Percentiles rank a stretch among this genome's conserved stretches.
Conservation (phyloP, 495 filamentous ascomycete genomes). For the Extremus antarcticus region DNA sequence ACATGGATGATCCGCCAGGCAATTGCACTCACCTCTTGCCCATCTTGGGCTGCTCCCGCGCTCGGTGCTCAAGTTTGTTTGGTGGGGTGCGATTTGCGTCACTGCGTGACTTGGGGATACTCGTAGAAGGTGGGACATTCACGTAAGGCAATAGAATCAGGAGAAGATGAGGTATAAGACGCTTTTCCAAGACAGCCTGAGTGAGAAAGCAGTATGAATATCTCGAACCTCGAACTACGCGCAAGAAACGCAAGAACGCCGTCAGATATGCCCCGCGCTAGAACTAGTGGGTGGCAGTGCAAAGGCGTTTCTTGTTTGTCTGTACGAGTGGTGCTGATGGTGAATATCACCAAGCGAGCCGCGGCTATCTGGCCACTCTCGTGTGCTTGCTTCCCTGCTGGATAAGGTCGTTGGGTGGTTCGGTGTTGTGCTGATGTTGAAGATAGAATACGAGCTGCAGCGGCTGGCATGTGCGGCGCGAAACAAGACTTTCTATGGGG, state of each 20-base stretch:
- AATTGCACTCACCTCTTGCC: slow-evolving; percentile 11
- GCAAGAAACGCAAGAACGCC: too few species aligned
- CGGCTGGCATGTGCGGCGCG: not conserved
- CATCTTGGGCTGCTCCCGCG: slow-evolving; percentile 4
- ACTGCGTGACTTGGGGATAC: not conserved
- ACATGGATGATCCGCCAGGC: not conserved
- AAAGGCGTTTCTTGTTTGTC: not conserved
- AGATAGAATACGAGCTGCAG: too few species aligned
- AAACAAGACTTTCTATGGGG: not conserved
- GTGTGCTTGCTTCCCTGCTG: not conserved
- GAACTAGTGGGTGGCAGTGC: not conserved
- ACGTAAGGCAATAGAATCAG: not conserved
- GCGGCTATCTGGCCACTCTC: not conserved
- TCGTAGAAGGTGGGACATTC: not conserved
- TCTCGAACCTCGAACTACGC: too few species aligned
- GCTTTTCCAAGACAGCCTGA: not conserved
- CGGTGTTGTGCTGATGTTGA: too few species aligned
- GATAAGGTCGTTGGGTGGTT: not conserved
- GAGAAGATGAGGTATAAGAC: not conserved
- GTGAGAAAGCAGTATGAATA: not conserved
- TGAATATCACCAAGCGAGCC: not conserved
- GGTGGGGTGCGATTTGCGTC: not conserved
- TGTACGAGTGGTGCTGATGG: not conserved
- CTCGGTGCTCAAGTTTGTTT: not conserved
- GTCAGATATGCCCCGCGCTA: not conserved